Percentiles rank a stretch among this genome's conserved stretches.
Evolutionary conservation across 164 flowering plant genomes (phyloP).

Genomic region (Cinnamomum chago): DNA sequence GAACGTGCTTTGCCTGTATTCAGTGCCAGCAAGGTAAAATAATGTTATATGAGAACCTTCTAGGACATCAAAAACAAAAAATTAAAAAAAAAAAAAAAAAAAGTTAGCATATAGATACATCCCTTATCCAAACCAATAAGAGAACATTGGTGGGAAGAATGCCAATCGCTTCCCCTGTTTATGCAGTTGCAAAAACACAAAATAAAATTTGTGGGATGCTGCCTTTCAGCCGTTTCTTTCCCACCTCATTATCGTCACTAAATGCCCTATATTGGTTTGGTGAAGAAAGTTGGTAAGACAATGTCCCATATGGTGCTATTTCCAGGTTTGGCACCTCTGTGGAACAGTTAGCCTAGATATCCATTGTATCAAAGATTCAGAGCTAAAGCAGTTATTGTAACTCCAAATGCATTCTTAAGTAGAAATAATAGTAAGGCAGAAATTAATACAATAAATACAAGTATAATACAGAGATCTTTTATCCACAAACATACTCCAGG

Average conservation of each 20-base stretch:
- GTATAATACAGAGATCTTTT: not conserved
- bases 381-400: too few species aligned
- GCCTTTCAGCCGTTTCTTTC: not conserved
- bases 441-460: not conserved
- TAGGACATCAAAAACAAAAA: not conserved
- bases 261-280: not conserved
- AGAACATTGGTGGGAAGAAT: not conserved
- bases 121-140: not conserved
- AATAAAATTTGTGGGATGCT: not conserved
- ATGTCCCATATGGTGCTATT: not conserved
- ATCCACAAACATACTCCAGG: constrained; percentile 60
- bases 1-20: constrained; percentile 85
- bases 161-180: not conserved
- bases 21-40: not conserved
- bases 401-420: too few species aligned
- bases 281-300: not conserved
- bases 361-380: not conserved
- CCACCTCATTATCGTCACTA: not conserved
- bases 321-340: not conserved
- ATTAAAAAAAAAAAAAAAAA: too few species aligned
- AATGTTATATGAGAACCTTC: not conserved
- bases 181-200: not conserved
- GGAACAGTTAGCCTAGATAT: not conserved
- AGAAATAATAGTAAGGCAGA: not conserved
- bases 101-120: not conserved